These are phyloP conservation scores for Rhodotorula taiwanensis DNA, from an alignment of 768 basidiomycete species.

Conservation along the genomic window DNA sequence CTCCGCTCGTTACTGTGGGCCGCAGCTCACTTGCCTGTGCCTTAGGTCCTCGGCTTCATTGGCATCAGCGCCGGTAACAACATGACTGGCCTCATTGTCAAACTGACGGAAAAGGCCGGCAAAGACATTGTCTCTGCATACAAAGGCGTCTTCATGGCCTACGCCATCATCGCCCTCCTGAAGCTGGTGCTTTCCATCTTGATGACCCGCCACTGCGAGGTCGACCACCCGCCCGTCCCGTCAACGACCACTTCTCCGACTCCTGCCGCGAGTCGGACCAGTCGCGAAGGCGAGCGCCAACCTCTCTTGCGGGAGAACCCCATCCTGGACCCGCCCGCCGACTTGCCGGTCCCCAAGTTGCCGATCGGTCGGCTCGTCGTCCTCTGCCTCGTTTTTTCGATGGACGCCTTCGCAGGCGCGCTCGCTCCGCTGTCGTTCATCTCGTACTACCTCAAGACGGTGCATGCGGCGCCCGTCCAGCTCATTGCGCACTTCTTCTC, in stretches of 20 bases:
- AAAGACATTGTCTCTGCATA: background rate
- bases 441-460: constrained; percentile 21
- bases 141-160: constrained; percentile 14
- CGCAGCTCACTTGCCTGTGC: no score
- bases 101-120: background rate
- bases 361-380: constrained; percentile 17
- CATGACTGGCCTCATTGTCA: constrained; percentile 9
- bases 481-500: constrained; percentile 26
- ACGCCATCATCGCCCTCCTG: constrained; percentile 5
- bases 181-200: constrained; percentile 18
- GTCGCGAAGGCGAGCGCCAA: constrained; percentile 14
- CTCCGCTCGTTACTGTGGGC: no score
- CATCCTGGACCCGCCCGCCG: background rate
- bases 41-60: constrained; percentile 20
- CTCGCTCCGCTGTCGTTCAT: constrained; percentile 28
- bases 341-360: background rate
- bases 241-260: rapidly evolving
- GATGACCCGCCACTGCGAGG: constrained; percentile 12
- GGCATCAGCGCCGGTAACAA: constrained; percentile 22
- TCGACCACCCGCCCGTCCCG: constrained; percentile 16
- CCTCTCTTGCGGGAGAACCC: constrained; percentile 14
- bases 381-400: constrained; percentile 28
- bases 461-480: background rate
- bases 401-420: constrained; percentile 27
- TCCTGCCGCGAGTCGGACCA: no score